These are phyloP conservation scores for Nepenthes alata DNA, from an alignment of 179 eudicot species.

Conservation along the genomic window DNA sequence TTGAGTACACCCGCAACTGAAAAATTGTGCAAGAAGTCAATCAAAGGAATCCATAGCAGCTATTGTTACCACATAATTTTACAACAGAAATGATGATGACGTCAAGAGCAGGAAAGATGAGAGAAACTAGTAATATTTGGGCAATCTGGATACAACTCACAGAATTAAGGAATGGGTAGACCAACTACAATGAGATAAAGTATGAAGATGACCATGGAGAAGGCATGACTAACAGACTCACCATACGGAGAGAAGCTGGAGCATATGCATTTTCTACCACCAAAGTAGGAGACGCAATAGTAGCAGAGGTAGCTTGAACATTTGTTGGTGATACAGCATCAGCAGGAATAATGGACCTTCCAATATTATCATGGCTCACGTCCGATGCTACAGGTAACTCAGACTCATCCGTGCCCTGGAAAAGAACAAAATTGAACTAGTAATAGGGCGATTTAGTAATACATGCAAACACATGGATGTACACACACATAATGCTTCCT, in stretches of 20 bases:
- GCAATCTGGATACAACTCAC: background rate
- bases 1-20: conserved; percentile 82
- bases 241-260: conserved; percentile 81
- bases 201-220: background rate
- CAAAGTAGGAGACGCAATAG: conserved; percentile 34
- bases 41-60: conserved; percentile 3
- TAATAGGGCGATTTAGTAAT: no score
- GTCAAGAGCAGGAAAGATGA: background rate
- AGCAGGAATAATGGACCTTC: conserved; percentile 23
- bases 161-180: background rate
- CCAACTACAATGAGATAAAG: background rate
- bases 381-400: conserved; percentile 35
- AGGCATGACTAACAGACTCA: conserved; percentile 16
- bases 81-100: background rate
- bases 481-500: no score
- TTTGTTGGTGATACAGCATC: conserved; percentile 46
- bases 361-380: conserved; percentile 31
- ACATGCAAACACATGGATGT: no score
- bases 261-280: conserved; percentile 48
- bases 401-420: conserved; percentile 50
- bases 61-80: background rate
- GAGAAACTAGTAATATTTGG: background rate
- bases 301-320: conserved; percentile 25
- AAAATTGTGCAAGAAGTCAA: conserved; percentile 13
- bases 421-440: background rate